Conservation (phyloP, 2,329 filamentous ascomycete genomes). For the Cucurbitaria berberidis region DNA sequence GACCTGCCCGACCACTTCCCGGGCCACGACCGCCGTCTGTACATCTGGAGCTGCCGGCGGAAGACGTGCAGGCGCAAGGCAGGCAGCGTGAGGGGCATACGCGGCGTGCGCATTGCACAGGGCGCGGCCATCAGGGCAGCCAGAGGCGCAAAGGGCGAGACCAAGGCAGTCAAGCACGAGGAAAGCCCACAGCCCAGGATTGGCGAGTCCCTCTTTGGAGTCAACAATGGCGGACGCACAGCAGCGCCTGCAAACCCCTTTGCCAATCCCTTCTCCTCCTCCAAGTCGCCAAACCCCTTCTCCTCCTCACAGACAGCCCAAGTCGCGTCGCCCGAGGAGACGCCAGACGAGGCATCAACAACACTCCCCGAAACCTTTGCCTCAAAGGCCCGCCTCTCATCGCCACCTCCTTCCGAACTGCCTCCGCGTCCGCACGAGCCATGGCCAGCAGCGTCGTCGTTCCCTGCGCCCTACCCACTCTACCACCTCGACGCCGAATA, state of each 20-base stretch:
- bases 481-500: slow-evolving; percentile 89
- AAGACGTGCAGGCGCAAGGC: slow-evolving; percentile 81
- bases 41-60: slow-evolving; percentile 81
- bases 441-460: slow-evolving; percentile 73
- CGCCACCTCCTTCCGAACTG: slow-evolving; percentile 44
- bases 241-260: slow-evolving; percentile 38
- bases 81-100: slow-evolving; percentile 78
- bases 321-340: slow-evolving; percentile 19
- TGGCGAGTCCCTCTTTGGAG: slow-evolving; percentile 74
- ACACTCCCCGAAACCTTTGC: slow-evolving; percentile 78
- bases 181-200: slow-evolving; percentile 56
- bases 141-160: slow-evolving; percentile 23
- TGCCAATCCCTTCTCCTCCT: slow-evolving; percentile 68
- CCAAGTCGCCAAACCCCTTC: slow-evolving; percentile 62
- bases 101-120: slow-evolving; percentile 67
- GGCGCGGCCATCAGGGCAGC: slow-evolving; percentile 35
- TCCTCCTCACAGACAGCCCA: slow-evolving; percentile 49
- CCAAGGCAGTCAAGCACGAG: slow-evolving; percentile 28
- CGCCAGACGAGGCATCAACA: slow-evolving; percentile 31
- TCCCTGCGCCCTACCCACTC: slow-evolving; percentile 74
- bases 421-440: slow-evolving; percentile 62
- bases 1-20: slow-evolving; percentile 88
- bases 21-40: slow-evolving; percentile 84
- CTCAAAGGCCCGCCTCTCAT: slow-evolving; percentile 67
- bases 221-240: slow-evolving; percentile 52